Percentiles rank a stretch among this genome's conserved stretches.
These are phyloP conservation scores for Debaryomyces maramus DNA, from an alignment of 805 yeast genomes.

Conservation along the genomic window DNA sequence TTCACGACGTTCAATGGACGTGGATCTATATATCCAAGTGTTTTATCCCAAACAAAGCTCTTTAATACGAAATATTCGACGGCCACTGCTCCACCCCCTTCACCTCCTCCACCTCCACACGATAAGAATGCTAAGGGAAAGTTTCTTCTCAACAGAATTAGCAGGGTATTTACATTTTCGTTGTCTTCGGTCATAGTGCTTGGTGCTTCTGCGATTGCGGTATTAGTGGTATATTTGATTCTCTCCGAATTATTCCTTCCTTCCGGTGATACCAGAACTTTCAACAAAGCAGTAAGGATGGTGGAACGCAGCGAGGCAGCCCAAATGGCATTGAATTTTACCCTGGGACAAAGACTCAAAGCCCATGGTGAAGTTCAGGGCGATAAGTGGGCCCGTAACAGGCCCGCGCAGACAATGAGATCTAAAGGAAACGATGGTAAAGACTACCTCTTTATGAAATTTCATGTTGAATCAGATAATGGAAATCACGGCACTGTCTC, in stretches of 20 bases:
- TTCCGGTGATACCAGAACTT: conserved; percentile 87
- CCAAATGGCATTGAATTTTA: conserved; percentile 55
- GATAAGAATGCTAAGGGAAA: conserved; percentile 42
- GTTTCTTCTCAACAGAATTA: conserved; percentile 46
- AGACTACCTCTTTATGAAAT: conserved; percentile 80
- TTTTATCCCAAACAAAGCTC: background rate
- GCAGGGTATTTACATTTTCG: conserved; percentile 61
- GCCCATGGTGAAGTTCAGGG: conserved; percentile 77
- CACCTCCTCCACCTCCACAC: conserved; percentile 36
- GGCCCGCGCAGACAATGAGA: conserved; percentile 74
- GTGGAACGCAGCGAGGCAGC: conserved; percentile 68
- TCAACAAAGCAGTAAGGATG: conserved; percentile 79
- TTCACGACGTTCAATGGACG: background rate
- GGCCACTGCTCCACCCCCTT: conserved; percentile 32
- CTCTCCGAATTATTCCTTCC: conserved; percentile 83
- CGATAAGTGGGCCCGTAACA: conserved; percentile 83
- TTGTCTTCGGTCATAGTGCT: conserved; percentile 61
- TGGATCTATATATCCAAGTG: background rate
- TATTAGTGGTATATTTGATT: conserved; percentile 67
- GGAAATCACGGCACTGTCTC: conserved; percentile 68
- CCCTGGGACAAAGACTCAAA: conserved; percentile 60
- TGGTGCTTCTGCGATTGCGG: conserved; percentile 70
- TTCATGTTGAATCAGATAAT: conserved; percentile 74
- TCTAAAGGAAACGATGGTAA: conserved; percentile 72
- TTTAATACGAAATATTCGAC: conserved; percentile 14